phyloP scores from a whole-genome alignment of 495 filamentous ascomycete genomes.

The Pseudotulostoma volvatum region DNA sequence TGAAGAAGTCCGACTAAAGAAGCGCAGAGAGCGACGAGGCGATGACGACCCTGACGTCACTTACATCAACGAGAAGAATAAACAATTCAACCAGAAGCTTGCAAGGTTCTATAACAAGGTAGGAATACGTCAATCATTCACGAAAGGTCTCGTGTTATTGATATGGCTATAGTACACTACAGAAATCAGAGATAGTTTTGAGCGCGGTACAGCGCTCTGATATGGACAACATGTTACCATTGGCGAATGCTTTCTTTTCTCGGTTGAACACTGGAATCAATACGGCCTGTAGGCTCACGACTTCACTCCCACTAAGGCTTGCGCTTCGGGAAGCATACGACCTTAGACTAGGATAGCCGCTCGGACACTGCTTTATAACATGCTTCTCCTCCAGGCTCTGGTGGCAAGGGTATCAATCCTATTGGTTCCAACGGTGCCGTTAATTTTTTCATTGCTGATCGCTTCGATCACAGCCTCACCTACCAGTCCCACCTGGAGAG shows the following conservation, averaged over 20 bases:
- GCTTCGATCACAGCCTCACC: conserved; percentile 73
- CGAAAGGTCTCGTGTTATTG: conserved; percentile 11
- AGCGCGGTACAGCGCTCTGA: conserved; percentile 76
- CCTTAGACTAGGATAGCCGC: neutral
- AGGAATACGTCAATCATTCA: conserved; percentile 13
- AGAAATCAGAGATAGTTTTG: conserved; percentile 94
- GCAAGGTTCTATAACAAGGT: conserved; percentile 91
- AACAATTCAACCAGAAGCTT: conserved; percentile 97
- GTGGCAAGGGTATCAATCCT: conserved; percentile 57
- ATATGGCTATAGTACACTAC: conserved; percentile 58
- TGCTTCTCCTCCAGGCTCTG: conserved; percentile 63
- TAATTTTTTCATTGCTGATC: conserved; percentile 48
- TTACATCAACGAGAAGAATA: conserved; percentile 99
- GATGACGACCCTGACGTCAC: conserved; percentile 81
- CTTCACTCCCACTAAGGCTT: neutral
- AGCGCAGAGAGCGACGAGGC: conserved; percentile 59
- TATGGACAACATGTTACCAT: neutral
- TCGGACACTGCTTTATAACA: conserved; percentile 31
- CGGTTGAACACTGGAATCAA: no score
- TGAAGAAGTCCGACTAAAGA: conserved; percentile 71
- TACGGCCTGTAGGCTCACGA: no score
- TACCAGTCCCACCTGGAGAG: conserved; percentile 70
- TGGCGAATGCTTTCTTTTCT: no score
- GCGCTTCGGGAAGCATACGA: neutral
- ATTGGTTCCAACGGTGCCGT: conserved; percentile 49